Percentiles rank a stretch among this genome's conserved stretches.
Evolutionary conservation across 2,329 filamentous ascomycete species (phyloP).

Genomic region (Colletotrichum acutatum): DNA sequence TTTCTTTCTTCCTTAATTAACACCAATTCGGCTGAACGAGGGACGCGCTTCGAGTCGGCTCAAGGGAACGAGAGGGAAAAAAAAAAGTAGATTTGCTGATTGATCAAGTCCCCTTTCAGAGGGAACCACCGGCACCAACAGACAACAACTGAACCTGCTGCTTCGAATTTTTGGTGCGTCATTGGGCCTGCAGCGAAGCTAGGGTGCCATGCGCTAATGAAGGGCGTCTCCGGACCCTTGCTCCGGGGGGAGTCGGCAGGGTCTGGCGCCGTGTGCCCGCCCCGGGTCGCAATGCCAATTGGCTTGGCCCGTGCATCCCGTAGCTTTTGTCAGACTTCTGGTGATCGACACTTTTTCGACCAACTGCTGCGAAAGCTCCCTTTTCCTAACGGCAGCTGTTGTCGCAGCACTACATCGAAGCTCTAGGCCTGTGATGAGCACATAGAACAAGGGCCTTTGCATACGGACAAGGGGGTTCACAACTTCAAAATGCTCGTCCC

Average conservation of each 20-base stretch:
- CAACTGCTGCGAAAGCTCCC: background rate
- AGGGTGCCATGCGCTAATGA: conserved; percentile 22
- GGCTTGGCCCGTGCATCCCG: background rate
- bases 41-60: conserved; percentile 15
- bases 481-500: conserved; percentile 19
- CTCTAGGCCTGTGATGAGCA: conserved; percentile 11
- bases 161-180: conserved; percentile 21
- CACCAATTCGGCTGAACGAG: background rate
- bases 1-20: background rate
- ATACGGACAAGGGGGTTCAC: background rate
- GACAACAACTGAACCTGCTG: background rate
- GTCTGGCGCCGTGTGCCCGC: conserved; percentile 11
- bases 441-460: conserved; percentile 9
- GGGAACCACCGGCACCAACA: background rate
- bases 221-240: background rate
- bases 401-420: background rate
- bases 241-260: conserved; percentile 23
- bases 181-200: conserved; percentile 16
- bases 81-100: background rate
- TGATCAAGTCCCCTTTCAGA: background rate
- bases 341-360: background rate
- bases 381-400: background rate
- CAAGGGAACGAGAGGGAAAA: background rate
- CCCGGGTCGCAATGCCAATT: background rate
- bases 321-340: background rate